These are phyloP conservation scores for Cystobasidiaceae sp. DNA, from an alignment of 1,284 basidiomycete species.

Conservation along the genomic window DNA sequence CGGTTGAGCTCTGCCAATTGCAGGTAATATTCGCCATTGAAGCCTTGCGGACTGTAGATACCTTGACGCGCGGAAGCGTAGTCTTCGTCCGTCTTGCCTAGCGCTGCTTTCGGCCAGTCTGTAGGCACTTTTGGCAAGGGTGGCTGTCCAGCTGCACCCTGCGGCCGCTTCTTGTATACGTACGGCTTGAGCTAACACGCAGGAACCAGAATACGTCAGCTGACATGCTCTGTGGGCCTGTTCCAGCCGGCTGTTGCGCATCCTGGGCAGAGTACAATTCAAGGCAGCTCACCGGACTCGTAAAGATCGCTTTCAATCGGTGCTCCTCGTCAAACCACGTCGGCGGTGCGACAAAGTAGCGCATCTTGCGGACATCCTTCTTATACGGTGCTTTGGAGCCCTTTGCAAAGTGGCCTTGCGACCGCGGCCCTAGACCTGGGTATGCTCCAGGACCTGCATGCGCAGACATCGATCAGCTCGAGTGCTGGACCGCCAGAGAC, in stretches of 20 bases:
- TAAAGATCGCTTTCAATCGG: background rate
- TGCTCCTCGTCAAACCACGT: slow-evolving; percentile 28
- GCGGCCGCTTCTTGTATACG: slow-evolving; percentile 35
- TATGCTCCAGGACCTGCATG: slow-evolving; percentile 40
- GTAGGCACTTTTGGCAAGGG: slow-evolving; percentile 9
- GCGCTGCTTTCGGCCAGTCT: slow-evolving; percentile 39
- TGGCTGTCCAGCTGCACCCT: slow-evolving; percentile 21
- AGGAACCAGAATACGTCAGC: too few relatives aligned
- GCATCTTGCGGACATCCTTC: slow-evolving; percentile 40
- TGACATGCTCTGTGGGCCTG: too few relatives aligned
- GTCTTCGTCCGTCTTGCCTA: slow-evolving; percentile 32
- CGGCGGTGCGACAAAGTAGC: slow-evolving; percentile 41
- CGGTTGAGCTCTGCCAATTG: slow-evolving; percentile 37
- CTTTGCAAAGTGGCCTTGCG: slow-evolving; percentile 36
- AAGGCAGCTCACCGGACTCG: slow-evolving; percentile 8
- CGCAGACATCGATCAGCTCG: background rate
- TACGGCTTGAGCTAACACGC: slow-evolving; percentile 40
- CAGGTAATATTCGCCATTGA: slow-evolving; percentile 43
- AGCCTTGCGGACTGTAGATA: slow-evolving; percentile 37
- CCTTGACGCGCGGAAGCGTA: slow-evolving; percentile 32
- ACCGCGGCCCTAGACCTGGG: slow-evolving; percentile 41
- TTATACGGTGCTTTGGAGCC: slow-evolving; percentile 41
- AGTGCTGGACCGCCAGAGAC: too few relatives aligned
- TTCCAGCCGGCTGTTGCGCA: background rate
- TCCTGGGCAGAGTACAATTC: background rate